A percentile compares a stretch with the other conserved stretches of the same genome.
Conservation (phyloP, 1,139 yeast genomes). For the Yamadazyma oceani region DNA sequence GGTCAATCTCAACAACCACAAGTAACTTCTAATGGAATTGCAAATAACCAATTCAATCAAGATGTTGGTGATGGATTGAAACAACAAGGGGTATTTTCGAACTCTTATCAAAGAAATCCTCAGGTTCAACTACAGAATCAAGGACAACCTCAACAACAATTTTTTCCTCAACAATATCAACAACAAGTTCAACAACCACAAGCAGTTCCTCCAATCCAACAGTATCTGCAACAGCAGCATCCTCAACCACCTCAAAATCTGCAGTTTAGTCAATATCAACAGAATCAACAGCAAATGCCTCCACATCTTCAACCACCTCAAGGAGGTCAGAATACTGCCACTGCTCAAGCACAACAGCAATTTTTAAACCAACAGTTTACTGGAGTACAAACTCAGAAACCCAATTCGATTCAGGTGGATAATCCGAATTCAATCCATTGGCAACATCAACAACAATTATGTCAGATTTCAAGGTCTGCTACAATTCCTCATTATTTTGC, state of each 20-base stretch:
- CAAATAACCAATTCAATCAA: conserved; percentile 24
- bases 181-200: conserved; percentile 18
- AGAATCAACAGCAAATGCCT: conserved; percentile 16
- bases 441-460: conserved; percentile 86
- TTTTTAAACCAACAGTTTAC: conserved; percentile 17
- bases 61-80: conserved; percentile 28
- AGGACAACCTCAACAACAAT: conserved; percentile 11
- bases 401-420: conserved; percentile 42
- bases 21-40: conserved; percentile 6
- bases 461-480: conserved; percentile 74
- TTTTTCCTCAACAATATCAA: conserved; percentile 17
- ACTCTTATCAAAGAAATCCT: conserved; percentile 29
- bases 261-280: conserved; percentile 14
- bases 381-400: conserved; percentile 25
- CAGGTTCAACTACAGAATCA: conserved; percentile 22
- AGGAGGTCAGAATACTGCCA: conserved; percentile 19
- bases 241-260: conserved; percentile 17
- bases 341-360: conserved; percentile 13
- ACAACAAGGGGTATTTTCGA: conserved; percentile 33
- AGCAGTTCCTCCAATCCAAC: conserved; percentile 15
- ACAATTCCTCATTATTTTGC: conserved; percentile 85
- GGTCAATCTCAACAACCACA: conserved; percentile 29
- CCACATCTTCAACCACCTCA: conserved; percentile 24
- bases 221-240: conserved; percentile 15
- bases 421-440: conserved; percentile 62